Base-by-base conservation (phyloP, 768 basidiomycete genomes). In the Auricularia auricula-judae region DNA sequence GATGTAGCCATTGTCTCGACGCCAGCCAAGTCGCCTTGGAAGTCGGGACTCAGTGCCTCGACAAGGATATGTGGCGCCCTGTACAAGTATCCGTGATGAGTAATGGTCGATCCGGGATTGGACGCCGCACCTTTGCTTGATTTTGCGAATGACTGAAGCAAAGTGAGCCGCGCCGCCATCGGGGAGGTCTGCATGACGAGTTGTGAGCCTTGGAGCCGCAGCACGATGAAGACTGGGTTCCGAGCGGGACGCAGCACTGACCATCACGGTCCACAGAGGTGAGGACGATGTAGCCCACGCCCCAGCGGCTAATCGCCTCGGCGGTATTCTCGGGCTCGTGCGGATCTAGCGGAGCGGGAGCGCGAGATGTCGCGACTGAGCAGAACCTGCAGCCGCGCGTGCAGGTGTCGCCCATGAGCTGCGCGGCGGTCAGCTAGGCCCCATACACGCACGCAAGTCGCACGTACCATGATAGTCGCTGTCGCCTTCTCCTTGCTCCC, bases 361-460 rank as follows among this genome's bases (percentile, higher is more conserved):
- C 73, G 62, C 83, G 81, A 2, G 93, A 93, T 0, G 97, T 99
- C 79, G 97, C 97, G 62, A 99, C 93, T 8, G 95, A 91, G 71
- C 97, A 99, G 72, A 99, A 99, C 63, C 95, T 82, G 76, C 97
- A 99, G 1, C 94, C 97, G 71, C 97, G 86, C 42, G 97, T 99
- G 72, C 97, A 99, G 14, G 93, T 97, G 77, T 98, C 96, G 8
- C 97, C 97, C 97, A 99, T 98, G 14, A 99, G 79, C 95, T 98
- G 68, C 1, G 58, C 51, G 21, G 16, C 33, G 65, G 39, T 42
- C n/a, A 10, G 65, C n/a, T 3, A 18, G 7, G 3, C n/a, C 23
- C 18, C 3, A 43, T 56, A 12, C 59, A 39, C 14, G 23, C 36
- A 60, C n/a, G 29, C 59, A 62, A 39, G 51, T 36, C 35, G 43